Evolutionary conservation across 805 yeast genomes (phyloP).

Genomic region (Yarrowia sp.): DNA sequence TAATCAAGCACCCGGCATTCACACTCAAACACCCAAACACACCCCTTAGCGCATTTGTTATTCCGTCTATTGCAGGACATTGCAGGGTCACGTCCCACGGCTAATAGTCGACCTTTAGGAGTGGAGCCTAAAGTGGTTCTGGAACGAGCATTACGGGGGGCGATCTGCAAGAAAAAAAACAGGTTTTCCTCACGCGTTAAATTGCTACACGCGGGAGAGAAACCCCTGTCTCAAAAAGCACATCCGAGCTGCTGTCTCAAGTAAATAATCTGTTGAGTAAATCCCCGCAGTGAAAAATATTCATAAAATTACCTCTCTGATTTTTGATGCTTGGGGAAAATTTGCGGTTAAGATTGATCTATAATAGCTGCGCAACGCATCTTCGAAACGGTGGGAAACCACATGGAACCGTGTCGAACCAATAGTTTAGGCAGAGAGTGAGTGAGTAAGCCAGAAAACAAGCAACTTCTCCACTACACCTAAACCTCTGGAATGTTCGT

Average conservation of each 20-base stretch:
- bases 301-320: neutral
- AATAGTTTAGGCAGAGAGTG: no score
- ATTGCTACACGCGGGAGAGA: neutral
- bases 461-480: constrained; percentile 1
- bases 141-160: constrained; percentile 16
- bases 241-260: constrained; percentile 26
- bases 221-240: neutral
- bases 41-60: neutral
- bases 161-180: neutral
- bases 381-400: neutral
- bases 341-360: no score
- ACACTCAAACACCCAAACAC: no score
- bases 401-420: constrained; percentile 2
- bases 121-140: constrained; percentile 12
- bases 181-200: neutral
- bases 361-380: neutral
- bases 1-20: no score
- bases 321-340: no score
- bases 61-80: constrained; percentile 3
- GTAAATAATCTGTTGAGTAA: neutral
- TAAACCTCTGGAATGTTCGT: neutral
- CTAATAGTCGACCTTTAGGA: neutral
- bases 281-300: neutral
- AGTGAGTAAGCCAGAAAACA: neutral
- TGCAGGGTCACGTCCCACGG: constrained; percentile 3